A percentile compares a stretch with the other conserved stretches of the same genome.
Evolutionary conservation across 2,329 filamentous ascomycete species (phyloP).

Genomic region (Drechmeria coniospora): DNA sequence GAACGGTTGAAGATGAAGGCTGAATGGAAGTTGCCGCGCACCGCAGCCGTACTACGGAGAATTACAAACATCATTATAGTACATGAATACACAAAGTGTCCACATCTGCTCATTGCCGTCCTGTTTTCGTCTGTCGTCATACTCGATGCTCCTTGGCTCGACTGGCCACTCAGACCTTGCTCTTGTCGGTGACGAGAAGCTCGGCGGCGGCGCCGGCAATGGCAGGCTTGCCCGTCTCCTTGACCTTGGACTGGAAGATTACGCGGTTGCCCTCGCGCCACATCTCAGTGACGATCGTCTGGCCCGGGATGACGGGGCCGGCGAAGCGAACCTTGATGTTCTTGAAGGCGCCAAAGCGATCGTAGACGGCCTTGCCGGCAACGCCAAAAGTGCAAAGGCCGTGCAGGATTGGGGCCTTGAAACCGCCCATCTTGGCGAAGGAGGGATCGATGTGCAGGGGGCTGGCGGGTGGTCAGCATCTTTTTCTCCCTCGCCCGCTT

Average conservation of each 20-base stretch:
- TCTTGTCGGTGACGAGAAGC: constrained; percentile 30
- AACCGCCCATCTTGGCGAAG: constrained; percentile 90
- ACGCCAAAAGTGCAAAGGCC: constrained; percentile 94
- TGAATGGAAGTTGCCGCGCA: too few relatives aligned
- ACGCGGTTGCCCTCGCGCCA: constrained; percentile 75
- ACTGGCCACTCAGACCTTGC: constrained; percentile 16
- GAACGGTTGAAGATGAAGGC: not conserved
- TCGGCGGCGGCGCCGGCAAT: constrained; percentile 72
- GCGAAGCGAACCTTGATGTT: constrained; percentile 90
- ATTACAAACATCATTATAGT: constrained; percentile 3
- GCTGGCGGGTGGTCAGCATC: constrained; percentile 16
- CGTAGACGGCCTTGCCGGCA: constrained; percentile 76
- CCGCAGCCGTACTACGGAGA: not conserved
- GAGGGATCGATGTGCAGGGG: constrained; percentile 89
- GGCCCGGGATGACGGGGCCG: constrained; percentile 68
- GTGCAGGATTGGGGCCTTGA: constrained; percentile 87
- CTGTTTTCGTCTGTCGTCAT: too few relatives aligned
- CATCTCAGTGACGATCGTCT: constrained; percentile 89
- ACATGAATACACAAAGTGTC: constrained; percentile 1
- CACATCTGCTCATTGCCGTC: not conserved
- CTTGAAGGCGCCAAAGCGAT: constrained; percentile 66
- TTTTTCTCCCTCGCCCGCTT: too few relatives aligned
- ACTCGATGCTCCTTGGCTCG: too few relatives aligned
- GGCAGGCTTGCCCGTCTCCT: constrained; percentile 82
- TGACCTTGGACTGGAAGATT: constrained; percentile 75